Percentiles rank a stretch among this genome's conserved stretches.
Evolutionary conservation across 2,329 filamentous ascomycete genomes (phyloP).

Genomic region (Paracoccidioides brasiliensis): DNA sequence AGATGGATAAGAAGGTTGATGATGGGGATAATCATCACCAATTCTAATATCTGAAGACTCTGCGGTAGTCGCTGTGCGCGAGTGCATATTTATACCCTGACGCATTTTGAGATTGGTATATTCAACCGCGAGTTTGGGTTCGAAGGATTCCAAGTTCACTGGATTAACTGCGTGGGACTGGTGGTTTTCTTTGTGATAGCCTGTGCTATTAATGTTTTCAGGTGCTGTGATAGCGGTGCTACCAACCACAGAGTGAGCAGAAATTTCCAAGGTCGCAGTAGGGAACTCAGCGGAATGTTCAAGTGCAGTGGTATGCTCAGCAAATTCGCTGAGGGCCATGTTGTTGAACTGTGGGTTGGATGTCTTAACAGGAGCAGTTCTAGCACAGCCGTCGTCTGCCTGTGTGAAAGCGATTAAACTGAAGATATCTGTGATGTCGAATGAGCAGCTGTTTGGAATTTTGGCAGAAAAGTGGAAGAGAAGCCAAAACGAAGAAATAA

Average conservation of each 20-base stretch:
- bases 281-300: background rate
- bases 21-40: background rate
- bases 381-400: background rate
- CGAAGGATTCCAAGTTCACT: background rate
- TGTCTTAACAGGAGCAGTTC: background rate
- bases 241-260: background rate
- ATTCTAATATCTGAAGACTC: background rate
- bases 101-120: background rate
- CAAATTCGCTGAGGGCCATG: background rate
- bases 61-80: background rate
- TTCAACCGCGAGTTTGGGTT: background rate
- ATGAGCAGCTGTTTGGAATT: background rate
- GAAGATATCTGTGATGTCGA: background rate
- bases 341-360: background rate
- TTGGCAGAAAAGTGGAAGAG: background rate
- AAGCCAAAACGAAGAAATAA: background rate
- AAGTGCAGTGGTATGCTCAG: background rate
- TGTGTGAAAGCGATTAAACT: too few species aligned
- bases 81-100: background rate
- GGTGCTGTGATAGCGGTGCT: background rate
- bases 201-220: background rate
- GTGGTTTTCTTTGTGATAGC: background rate
- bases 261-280: background rate
- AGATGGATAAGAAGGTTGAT: background rate
- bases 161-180: background rate